Conservation (phyloP, 371 early-diverging fungal species). For the Sporodiniella umbellata region DNA sequence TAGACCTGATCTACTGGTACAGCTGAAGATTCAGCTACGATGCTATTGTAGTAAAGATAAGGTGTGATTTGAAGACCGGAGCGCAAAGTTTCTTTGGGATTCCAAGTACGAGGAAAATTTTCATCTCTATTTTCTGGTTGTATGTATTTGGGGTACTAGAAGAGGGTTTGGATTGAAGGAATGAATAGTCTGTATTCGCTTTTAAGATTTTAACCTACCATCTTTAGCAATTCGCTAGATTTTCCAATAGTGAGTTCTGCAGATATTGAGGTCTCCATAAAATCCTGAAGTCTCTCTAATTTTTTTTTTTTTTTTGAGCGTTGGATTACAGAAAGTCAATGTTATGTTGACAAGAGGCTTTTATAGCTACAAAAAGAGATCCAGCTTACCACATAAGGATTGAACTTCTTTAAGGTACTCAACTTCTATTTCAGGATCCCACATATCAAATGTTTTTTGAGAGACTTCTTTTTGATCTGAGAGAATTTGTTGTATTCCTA, state of each 20-base stretch:
- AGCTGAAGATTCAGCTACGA: slow-evolving; percentile 32
- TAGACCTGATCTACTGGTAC: slow-evolving; percentile 15
- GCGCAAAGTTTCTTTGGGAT: slow-evolving; percentile 36
- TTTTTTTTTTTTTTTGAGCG: not conserved
- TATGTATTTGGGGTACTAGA: slow-evolving; percentile 39
- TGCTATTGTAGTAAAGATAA: slow-evolving; percentile 28
- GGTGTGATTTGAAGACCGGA: slow-evolving; percentile 38
- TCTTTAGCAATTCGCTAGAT: slow-evolving; percentile 41
- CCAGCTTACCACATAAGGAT: slow-evolving; percentile 22
- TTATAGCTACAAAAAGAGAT: too few relatives aligned
- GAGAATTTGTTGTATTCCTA: slow-evolving; percentile 29
- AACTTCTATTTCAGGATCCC: slow-evolving; percentile 33
- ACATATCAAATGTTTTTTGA: slow-evolving; percentile 18
- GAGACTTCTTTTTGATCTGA: slow-evolving; percentile 12
- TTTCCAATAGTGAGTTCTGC: slow-evolving; percentile 37
- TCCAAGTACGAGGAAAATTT: slow-evolving; percentile 38
- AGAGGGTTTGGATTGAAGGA: not conserved
- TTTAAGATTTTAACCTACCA: too few relatives aligned
- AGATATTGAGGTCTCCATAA: slow-evolving; percentile 44
- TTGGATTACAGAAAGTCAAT: too few relatives aligned
- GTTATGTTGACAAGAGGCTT: too few relatives aligned
- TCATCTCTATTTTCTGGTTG: slow-evolving; percentile 8
- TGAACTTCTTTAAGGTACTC: slow-evolving; percentile 24
- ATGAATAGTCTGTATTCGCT: not conserved
- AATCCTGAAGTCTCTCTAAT: slow-evolving; percentile 18